Evolutionary conservation across 495 filamentous ascomycete species (phyloP), one percentile per base, ranked within the genome.

Genomic region (Amphirosellinia nigrospora): DNA sequence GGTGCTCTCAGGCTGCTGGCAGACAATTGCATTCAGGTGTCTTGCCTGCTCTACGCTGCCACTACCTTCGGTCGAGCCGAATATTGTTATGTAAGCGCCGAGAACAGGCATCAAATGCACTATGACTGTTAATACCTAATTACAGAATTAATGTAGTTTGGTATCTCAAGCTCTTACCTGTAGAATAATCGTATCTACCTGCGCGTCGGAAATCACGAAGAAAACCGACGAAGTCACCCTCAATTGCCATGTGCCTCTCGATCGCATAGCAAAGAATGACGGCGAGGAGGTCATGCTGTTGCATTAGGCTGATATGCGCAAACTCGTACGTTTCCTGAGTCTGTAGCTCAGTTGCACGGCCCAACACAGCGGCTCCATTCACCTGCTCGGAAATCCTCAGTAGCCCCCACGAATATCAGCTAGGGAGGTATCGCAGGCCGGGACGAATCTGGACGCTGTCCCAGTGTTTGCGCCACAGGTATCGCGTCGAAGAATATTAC

Each of bases 251-350:
- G 58, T 88, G 87, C 55, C 87, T 89, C 74, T 95, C 93, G 65
- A 96, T 86, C 11, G 97, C 85, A 73, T 92, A 88, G 69, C 87
- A 90, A 26, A 95, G 75, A 56, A 95, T 90, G 10, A 90, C 86
- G 1, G 89, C 89, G n/a, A 99, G 86, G 9, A 89, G 87, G 77
- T 98, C 95, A 77, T 98, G 96, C 79, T 98, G 94, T 74, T 91
- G 87, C 19, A 87, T 86, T 36, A 98, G 84, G 72, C 90, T 94
- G 28, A 81, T 75, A 41, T 90, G 87, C 73, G 96, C 90, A 72
- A 91, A 88, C 66, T 92, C 89, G 39, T 93, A 84, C 5, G 89
- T 88, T 74, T 97, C 93, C 66, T 86, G 85, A 34, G 88, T 77
- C 62, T 93, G 88, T 10, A 81, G 79, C 73, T 97, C 93, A 28